These are phyloP conservation scores for Botrytis pseudocinerea DNA, from an alignment of 2,329 filamentous ascomycete genomes.

Conservation along the genomic window DNA sequence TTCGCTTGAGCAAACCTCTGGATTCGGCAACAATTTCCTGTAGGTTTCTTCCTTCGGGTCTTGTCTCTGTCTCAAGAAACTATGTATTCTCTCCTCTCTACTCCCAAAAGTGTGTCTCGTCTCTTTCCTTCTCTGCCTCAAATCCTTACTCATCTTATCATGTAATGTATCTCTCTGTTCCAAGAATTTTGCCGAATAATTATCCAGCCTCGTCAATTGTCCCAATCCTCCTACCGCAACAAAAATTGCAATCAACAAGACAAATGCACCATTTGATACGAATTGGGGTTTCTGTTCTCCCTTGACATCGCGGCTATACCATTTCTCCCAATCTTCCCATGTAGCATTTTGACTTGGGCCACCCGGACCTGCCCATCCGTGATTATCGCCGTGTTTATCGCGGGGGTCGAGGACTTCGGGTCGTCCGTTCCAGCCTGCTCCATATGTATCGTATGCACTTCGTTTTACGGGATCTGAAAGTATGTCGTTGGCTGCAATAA, in stretches of 20 bases:
- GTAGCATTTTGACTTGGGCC: conserved; percentile 75
- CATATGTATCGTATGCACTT: conserved; percentile 77
- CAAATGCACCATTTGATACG: conserved; percentile 79
- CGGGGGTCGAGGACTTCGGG: conserved; percentile 40
- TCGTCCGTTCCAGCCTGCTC: conserved; percentile 72
- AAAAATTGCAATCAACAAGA: conserved; percentile 67
- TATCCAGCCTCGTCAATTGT: conserved; percentile 69
- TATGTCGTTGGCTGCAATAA: conserved; percentile 85
- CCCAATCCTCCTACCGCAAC: conserved; percentile 69
- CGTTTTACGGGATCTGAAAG: conserved; percentile 79
- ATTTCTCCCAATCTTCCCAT: conserved; percentile 96
- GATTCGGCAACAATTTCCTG: conserved; percentile 47
- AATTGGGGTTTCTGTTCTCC: conserved; percentile 57
- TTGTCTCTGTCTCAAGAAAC: conserved; percentile 70
- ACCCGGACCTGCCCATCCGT: conserved; percentile 36
- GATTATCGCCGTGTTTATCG: conserved; percentile 29
- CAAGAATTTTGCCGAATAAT: conserved; percentile 61
- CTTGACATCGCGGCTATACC: conserved; percentile 58
- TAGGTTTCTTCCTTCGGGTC: conserved; percentile 46
- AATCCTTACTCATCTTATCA: conserved; percentile 63
- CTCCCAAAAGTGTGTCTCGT: conserved; percentile 52
- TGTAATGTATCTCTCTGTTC: conserved; percentile 67
- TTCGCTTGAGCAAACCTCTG: conserved; percentile 49
- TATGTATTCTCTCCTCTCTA: conserved; percentile 69
- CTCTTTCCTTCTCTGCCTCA: conserved; percentile 55